These are phyloP conservation scores for Amylocystis lapponica DNA, from an alignment of 768 basidiomycete species.

Conservation along the genomic window DNA sequence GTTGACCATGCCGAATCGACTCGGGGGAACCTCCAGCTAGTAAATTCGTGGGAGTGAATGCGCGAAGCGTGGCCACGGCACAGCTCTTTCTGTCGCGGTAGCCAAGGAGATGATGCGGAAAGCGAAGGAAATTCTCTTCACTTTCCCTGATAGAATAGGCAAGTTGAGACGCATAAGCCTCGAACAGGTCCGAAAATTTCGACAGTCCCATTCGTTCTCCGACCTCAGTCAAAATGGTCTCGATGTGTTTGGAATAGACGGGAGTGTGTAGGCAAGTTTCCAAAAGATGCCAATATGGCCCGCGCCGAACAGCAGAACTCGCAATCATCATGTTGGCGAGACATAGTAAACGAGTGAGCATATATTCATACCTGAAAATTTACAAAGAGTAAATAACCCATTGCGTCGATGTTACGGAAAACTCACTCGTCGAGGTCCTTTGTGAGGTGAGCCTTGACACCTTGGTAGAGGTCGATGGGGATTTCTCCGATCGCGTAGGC, in stretches of 20 bases:
- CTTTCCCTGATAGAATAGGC: constrained; percentile 57
- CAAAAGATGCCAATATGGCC: constrained; percentile 84
- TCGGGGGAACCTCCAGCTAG: constrained; percentile 33
- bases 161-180: constrained; percentile 72
- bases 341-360: constrained; percentile 66
- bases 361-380: constrained; percentile 64
- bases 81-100: constrained; percentile 62
- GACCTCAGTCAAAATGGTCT: constrained; percentile 53
- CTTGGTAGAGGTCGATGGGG: constrained; percentile 38
- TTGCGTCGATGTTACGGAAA: constrained; percentile 1
- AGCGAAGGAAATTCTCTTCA: constrained; percentile 42
- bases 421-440: constrained; percentile 47
- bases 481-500: constrained; percentile 31
- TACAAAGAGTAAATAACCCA: constrained; percentile 4
- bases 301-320: constrained; percentile 70
- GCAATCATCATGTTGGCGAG: constrained; percentile 76
- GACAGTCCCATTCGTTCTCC: constrained; percentile 62
- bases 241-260: constrained; percentile 33
- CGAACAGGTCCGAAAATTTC: constrained; percentile 59
- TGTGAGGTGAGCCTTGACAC: constrained; percentile 41
- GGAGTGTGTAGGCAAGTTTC: constrained; percentile 52
- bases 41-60: constrained; percentile 65
- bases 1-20: constrained; percentile 31
- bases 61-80: constrained; percentile 58
- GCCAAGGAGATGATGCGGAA: constrained; percentile 74